Conservation (phyloP, 2,329 filamentous ascomycete species). For the Colletotrichum karsti region DNA sequence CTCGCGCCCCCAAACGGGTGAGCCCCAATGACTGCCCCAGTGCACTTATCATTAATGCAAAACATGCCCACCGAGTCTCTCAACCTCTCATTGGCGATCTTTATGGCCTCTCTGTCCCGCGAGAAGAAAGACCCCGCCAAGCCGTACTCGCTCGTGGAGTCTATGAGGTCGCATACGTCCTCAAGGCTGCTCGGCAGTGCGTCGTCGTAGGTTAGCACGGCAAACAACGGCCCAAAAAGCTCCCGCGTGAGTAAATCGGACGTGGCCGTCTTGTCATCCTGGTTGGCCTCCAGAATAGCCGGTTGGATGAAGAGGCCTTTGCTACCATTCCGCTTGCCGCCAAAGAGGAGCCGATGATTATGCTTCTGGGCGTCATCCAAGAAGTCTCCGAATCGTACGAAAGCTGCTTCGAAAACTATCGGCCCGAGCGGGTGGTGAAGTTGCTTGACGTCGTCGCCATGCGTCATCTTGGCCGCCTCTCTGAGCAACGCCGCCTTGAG, state of each 20-base stretch:
- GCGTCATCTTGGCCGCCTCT: not conserved
- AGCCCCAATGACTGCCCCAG: slow-evolving; percentile 1
- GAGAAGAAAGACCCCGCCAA: not conserved
- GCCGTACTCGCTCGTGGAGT: not conserved
- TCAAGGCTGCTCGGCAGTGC: not conserved
- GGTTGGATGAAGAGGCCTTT: not conserved
- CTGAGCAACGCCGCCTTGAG: not conserved
- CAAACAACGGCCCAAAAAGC: not conserved
- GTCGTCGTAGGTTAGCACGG: not conserved
- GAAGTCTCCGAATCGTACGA: not conserved
- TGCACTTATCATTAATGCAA: slow-evolving; percentile 5
- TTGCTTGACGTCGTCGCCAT: not conserved
- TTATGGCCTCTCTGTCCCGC: not conserved
- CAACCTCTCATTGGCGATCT: not conserved
- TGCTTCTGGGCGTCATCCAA: not conserved
- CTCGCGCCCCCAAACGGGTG: slow-evolving; percentile 5
- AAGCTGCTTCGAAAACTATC: not conserved
- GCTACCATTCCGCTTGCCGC: not conserved
- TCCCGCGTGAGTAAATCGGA: not conserved
- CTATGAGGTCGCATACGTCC: not conserved
- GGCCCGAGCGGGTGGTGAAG: not conserved
- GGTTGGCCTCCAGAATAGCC: not conserved
- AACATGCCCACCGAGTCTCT: slow-evolving; percentile 2
- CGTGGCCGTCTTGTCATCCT: not conserved
- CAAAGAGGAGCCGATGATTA: not conserved